Base-by-base conservation (phyloP, 2,329 filamentous ascomycete species). In the Dactylellina drechsleri region DNA sequence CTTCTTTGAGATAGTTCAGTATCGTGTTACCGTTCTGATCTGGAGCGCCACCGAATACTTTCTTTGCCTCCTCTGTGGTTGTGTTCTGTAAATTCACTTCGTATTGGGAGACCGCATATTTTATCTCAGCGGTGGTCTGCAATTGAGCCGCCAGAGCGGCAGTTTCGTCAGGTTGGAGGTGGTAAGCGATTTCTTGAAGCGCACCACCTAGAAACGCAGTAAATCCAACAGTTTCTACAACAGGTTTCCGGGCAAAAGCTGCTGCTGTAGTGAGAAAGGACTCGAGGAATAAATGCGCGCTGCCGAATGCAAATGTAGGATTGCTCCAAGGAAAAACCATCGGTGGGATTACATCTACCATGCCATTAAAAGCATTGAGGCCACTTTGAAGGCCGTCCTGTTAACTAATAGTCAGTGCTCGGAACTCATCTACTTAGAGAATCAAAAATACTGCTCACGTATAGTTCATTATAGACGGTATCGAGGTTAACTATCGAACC, bases 251-350 rank as follows among this genome's bases (percentile, higher is more conserved):
- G 13, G 43, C 43, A 18, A 47, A 5, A 18, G 43, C 43, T 5
- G 43, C 16, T 4, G 43, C 16, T 4, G 43, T 47, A 4, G 43
- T 18, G 13, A 47, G 43, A 18, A 47, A 47, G 43, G 43, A 6
- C 5, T 47, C 15, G 15, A 47, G 43, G 43, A 47, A 47, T n/a
- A 52, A 8, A 20, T 52, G 4, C 13, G 10, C 49, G 3, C 5
- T n/a, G 20, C 49, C 16, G 20, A 52, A 52, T 4, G 49, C 5
- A n/a, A 20, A 52, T 1, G 6, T 20, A 6, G 49, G 49, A 8
- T 52, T 52, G 49, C 7, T 52, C 49, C 49, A 52, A 13, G 49
- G 49, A 18, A 52, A 52, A 13, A 52, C 49, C 3, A 52, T 52
- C 18, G 49, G 18, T 52, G 20, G 49, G 16, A 52, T n/a, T 4